Conservation (phyloP, 1,284 basidiomycete genomes). For the Papiliotrema terrestris region DNA sequence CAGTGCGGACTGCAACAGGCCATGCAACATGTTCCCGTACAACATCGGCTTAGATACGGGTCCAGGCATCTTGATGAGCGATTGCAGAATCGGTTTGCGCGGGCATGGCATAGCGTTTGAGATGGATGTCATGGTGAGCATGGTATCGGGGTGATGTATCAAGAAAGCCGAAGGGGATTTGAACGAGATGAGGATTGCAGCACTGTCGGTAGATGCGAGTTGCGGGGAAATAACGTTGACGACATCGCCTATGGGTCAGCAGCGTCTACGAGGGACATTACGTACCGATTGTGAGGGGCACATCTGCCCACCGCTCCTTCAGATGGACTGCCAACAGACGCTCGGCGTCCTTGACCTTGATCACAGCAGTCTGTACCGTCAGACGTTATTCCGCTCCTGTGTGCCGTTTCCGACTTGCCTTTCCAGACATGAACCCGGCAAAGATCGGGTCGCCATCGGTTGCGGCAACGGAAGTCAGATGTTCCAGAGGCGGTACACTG, state of each 20-base stretch:
- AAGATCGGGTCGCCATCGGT: no score
- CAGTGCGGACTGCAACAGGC: conserved; percentile 78
- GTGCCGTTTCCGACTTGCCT: background rate
- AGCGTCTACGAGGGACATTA: background rate
- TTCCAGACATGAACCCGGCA: no score
- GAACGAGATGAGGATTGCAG: conserved; percentile 33
- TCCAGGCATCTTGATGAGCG: conserved; percentile 57
- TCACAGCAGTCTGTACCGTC: conserved; percentile 25
- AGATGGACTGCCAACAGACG: conserved; percentile 32
- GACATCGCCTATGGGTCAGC: conserved; percentile 59
- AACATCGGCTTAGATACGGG: conserved; percentile 55
- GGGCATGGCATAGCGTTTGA: conserved; percentile 75
- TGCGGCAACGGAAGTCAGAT: background rate
- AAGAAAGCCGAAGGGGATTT: conserved; percentile 50
- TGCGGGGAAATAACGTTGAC: conserved; percentile 64
- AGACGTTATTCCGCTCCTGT: no score
- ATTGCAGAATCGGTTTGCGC: conserved; percentile 72
- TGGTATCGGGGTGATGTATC: conserved; percentile 82
- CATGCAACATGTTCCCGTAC: conserved; percentile 87
- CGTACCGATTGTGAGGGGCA: conserved; percentile 27
- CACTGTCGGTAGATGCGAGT: conserved; percentile 13
- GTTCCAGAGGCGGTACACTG: conserved; percentile 7
- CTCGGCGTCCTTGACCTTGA: conserved; percentile 12
- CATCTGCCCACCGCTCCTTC: conserved; percentile 43
- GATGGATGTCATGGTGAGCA: conserved; percentile 82